Conservation (phyloP, 164 flowering plant species). For the Magnolia kwangsiensis region DNA sequence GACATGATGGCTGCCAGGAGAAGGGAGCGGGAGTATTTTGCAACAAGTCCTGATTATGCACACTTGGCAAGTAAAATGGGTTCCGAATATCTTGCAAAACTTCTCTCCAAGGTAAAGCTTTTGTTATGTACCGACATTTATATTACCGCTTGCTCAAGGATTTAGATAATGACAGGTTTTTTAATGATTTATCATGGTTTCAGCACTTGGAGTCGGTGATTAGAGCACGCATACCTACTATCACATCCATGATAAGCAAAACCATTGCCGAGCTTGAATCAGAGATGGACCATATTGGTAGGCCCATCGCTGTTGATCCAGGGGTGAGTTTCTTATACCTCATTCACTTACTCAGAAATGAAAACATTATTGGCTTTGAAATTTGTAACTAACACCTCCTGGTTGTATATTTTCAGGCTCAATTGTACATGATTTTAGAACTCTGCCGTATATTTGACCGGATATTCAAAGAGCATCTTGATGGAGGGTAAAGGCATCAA, state of each 20-base stretch:
- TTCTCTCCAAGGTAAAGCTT: constrained; percentile 66
- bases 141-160: background rate
- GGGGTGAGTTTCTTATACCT: constrained; percentile 48
- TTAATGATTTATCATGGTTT: background rate
- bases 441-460: constrained; percentile 75
- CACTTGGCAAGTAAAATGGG: constrained; percentile 82
- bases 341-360: background rate
- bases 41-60: constrained; percentile 58
- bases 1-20: constrained; percentile 91
- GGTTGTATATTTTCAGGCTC: constrained; percentile 48
- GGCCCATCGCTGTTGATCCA: constrained; percentile 76
- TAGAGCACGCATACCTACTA: constrained; percentile 76
- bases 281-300: constrained; percentile 80
- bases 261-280: constrained; percentile 71
- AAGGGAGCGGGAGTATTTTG: constrained; percentile 72
- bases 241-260: constrained; percentile 74
- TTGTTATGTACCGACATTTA: background rate
- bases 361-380: too few relatives aligned
- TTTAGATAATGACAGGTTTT: background rate
- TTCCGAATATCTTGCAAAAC: constrained; percentile 74
- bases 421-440: constrained; percentile 75
- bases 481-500: constrained; percentile 55
- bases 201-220: constrained; percentile 88
- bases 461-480: constrained; percentile 85
- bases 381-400: background rate